phyloP scores from a whole-genome alignment of 108 stramenopile genomes.

The Epipyxis sp. region DNA sequence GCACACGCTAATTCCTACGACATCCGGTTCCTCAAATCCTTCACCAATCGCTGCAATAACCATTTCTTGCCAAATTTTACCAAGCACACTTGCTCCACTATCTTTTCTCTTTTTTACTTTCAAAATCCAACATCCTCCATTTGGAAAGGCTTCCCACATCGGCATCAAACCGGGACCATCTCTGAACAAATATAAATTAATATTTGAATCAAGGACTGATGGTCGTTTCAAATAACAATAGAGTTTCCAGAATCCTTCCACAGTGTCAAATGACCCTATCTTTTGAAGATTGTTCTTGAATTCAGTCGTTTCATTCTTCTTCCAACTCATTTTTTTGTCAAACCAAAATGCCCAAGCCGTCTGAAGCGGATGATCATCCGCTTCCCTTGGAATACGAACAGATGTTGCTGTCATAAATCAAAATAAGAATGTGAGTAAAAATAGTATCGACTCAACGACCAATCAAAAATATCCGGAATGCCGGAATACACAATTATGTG shows the following conservation, averaged over 20 bases:
- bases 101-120: conserved; percentile 47
- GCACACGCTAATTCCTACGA: conserved; percentile 54
- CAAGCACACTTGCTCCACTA: conserved; percentile 40
- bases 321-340: conserved; percentile 36
- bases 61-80: conserved; percentile 59
- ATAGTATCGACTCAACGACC: too few relatives aligned
- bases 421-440: too few relatives aligned
- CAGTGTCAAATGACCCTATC: conserved; percentile 45
- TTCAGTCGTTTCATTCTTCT: conserved; percentile 42
- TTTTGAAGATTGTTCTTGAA: conserved; percentile 50
- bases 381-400: neutral
- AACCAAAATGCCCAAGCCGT: conserved; percentile 55
- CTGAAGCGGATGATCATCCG: conserved; percentile 46
- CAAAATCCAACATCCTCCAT: conserved; percentile 60
- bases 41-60: conserved; percentile 56
- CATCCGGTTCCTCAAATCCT: conserved; percentile 50
- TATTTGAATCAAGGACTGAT: conserved; percentile 45
- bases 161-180: conserved; percentile 46
- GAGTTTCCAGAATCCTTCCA: conserved; percentile 56
- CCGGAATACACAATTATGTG: too few relatives aligned
- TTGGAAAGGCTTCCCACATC: conserved; percentile 55
- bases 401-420: too few relatives aligned
- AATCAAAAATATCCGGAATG: too few relatives aligned
- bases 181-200: conserved; percentile 56
- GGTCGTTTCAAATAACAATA: conserved; percentile 57